A percentile compares a stretch with the other conserved stretches of the same genome.
Evolutionary conservation across 345 rosid species (phyloP).

Genomic region (Eucalyptus regnans): DNA sequence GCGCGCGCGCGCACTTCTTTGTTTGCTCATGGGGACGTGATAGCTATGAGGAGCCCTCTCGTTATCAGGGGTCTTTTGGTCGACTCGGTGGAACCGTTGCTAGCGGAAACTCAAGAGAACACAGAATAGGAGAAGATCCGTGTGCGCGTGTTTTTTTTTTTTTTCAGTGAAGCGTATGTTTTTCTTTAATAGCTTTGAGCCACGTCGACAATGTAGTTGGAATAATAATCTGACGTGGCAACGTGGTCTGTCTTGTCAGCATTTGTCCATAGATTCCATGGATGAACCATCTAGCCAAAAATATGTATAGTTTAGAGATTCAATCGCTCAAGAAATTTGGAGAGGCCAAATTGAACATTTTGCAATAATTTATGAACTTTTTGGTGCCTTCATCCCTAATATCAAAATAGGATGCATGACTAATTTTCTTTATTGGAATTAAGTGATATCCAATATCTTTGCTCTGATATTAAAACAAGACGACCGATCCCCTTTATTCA

Average conservation of each 20-base stretch:
- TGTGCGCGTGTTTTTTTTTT: accelerated
- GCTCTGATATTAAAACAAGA: no score
- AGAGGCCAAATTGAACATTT: not conserved
- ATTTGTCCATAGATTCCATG: not conserved
- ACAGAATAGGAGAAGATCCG: no score
- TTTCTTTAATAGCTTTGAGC: not conserved
- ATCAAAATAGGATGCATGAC: not conserved
- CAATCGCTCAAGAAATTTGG: not conserved
- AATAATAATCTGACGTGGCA: not conserved
- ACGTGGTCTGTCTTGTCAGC: not conserved
- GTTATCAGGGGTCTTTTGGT: no score
- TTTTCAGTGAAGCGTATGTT: not conserved
- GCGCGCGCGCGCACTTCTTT: no score
- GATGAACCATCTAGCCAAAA: not conserved
- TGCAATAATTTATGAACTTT: no score
- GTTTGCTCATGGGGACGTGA: no score
- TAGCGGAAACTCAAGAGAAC: no score
- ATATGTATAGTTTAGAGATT: not conserved
- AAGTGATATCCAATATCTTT: accelerated
- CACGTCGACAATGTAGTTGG: not conserved
- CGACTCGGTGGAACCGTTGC: no score
- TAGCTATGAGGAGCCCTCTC: no score
- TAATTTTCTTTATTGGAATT: no score
- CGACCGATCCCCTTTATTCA: accelerated
- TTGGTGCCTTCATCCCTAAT: not conserved